Conservation (phyloP, 257 asterid species). For the Plectranthus barbatus region DNA sequence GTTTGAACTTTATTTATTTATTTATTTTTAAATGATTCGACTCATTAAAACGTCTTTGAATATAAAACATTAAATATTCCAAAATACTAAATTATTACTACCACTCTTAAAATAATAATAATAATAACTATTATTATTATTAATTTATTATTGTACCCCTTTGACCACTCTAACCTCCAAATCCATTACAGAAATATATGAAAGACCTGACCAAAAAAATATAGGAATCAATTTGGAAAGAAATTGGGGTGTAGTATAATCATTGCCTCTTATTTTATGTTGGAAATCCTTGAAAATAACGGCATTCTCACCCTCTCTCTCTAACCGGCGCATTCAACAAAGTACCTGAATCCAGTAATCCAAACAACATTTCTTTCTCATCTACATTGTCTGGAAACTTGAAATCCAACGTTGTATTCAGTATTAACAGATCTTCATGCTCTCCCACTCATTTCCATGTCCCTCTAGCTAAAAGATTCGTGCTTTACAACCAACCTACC, state of each 20-base stretch:
- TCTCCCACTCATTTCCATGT: background rate
- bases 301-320: constrained; percentile 24
- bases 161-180: no score
- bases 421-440: background rate
- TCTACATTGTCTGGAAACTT: background rate
- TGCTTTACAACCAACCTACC: background rate
- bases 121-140: no score
- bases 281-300: constrained; percentile 24
- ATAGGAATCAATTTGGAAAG: background rate
- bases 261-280: constrained; percentile 6
- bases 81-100: no score
- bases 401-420: constrained; percentile 1
- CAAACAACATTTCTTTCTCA: constrained; percentile 3
- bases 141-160: no score
- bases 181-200: no score
- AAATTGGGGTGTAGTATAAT: background rate
- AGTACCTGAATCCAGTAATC: background rate
- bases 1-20: no score
- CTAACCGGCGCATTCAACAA: background rate
- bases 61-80: no score
- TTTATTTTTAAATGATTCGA: no score
- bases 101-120: no score
- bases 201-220: no score
- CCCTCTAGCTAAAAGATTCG: background rate
- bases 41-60: no score